Conservation (phyloP, 2,329 filamentous ascomycete genomes). For the Myriosclerotinia curreyana region DNA sequence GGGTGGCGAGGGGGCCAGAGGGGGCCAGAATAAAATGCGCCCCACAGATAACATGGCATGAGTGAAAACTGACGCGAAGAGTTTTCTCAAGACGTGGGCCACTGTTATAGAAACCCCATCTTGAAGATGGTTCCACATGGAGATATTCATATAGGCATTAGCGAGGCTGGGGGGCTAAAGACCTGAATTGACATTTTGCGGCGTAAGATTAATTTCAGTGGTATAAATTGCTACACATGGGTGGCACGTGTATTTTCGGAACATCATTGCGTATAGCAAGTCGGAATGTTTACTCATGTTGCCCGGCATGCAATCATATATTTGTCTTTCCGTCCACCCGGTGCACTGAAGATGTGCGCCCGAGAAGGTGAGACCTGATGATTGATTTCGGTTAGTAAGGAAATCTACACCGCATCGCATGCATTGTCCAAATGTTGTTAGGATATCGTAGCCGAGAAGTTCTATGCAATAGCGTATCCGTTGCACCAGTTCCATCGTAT, state of each 20-base stretch:
- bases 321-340: not conserved
- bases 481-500: too few species aligned
- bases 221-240: not conserved
- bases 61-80: constrained; percentile 10
- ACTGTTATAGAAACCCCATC: not conserved
- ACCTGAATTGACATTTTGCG: constrained; percentile 2
- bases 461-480: too few species aligned
- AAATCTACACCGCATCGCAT: constrained; percentile 6
- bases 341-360: not conserved
- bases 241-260: not conserved
- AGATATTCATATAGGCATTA: not conserved
- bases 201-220: not conserved
- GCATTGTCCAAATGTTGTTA: constrained; percentile 7
- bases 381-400: constrained; percentile 1
- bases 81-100: constrained; percentile 11
- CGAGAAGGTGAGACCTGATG: not conserved
- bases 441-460: not conserved
- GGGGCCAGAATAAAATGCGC: not conserved
- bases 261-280: not conserved
- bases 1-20: not conserved
- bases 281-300: constrained; percentile 2
- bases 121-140: not conserved
- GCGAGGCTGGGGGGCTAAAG: not conserved
- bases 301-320: constrained; percentile 1
- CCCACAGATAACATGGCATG: not conserved